A percentile compares a stretch with the other conserved stretches of the same genome.
Evolutionary conservation across 208 protist species (phyloP).

Genomic region (Leishmania aethiopica): DNA sequence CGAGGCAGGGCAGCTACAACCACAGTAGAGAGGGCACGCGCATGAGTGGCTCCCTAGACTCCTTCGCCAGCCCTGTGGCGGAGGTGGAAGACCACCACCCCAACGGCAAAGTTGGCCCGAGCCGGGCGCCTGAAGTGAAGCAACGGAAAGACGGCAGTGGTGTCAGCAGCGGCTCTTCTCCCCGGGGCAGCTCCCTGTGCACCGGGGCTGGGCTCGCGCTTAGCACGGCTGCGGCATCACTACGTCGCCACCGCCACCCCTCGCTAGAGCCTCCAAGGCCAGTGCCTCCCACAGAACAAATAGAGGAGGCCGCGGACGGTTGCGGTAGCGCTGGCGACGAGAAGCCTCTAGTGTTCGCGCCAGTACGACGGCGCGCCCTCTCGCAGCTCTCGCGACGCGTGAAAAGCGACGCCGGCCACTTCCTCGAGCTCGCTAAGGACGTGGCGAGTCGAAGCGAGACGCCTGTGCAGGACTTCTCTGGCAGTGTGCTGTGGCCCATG

Average conservation of each 20-base stretch:
- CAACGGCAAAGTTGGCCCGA: not conserved
- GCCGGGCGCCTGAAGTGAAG: not conserved
- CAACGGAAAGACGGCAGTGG: not conserved
- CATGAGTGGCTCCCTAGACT: slow-evolving; percentile 18
- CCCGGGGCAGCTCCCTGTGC: not conserved
- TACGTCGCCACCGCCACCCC: slow-evolving; percentile 22
- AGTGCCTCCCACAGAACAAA: not conserved
- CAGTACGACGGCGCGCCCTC: slow-evolving; percentile 24
- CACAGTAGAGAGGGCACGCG: slow-evolving; percentile 24
- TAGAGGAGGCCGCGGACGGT: not conserved
- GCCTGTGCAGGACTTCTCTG: slow-evolving; percentile 3
- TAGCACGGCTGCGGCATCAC: not conserved
- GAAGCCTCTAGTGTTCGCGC: not conserved
- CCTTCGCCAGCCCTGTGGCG: slow-evolving; percentile 8
- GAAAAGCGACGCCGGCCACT: slow-evolving; percentile 14
- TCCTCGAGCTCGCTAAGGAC: slow-evolving; percentile 11
- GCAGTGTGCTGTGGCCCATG: slow-evolving; percentile 14
- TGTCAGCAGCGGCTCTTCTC: not conserved
- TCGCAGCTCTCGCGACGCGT: slow-evolving; percentile 39
- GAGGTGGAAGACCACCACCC: not conserved
- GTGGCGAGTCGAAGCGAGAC: not conserved
- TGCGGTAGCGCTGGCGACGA: not conserved
- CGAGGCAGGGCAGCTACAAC: not conserved
- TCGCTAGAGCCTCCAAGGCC: slow-evolving; percentile 5
- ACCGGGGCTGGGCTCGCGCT: not conserved